Evolutionary conservation across 441 rosid genomes (phyloP).

Genomic region (Omphalea diandra): DNA sequence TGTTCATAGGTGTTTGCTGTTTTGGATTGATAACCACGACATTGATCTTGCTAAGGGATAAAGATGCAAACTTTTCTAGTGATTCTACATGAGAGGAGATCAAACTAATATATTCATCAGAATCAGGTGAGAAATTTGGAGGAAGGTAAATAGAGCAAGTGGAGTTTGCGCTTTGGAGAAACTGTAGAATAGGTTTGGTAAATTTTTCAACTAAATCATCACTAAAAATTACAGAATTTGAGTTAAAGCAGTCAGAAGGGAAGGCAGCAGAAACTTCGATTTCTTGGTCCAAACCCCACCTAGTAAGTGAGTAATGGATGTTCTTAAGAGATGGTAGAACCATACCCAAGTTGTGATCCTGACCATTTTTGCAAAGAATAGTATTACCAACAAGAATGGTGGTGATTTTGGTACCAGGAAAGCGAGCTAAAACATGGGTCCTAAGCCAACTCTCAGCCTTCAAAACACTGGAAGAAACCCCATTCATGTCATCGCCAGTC

Average conservation of each 20-base stretch:
- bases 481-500: slow-evolving; percentile 39
- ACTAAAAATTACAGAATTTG: slow-evolving; percentile 19
- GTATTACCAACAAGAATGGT: slow-evolving; percentile 54
- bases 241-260: slow-evolving; percentile 39
- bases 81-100: slow-evolving; percentile 29
- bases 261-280: slow-evolving; percentile 60
- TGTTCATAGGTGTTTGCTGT: slow-evolving; percentile 22
- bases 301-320: slow-evolving; percentile 52
- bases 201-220: slow-evolving; percentile 26
- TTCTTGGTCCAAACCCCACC: slow-evolving; percentile 71
- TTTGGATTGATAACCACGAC: slow-evolving; percentile 31
- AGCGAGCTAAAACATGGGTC: slow-evolving; percentile 56
- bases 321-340: slow-evolving; percentile 53
- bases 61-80: slow-evolving; percentile 46
- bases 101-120: slow-evolving; percentile 28
- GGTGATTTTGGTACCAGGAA: slow-evolving; percentile 58
- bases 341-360: slow-evolving; percentile 35
- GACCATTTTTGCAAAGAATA: slow-evolving; percentile 40
- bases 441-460: slow-evolving; percentile 80
- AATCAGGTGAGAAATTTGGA: slow-evolving; percentile 32
- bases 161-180: slow-evolving; percentile 51
- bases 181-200: slow-evolving; percentile 40
- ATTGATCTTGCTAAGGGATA: slow-evolving; percentile 39
- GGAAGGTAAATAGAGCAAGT: slow-evolving; percentile 49
- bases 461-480: slow-evolving; percentile 54